Evolutionary conservation across 441 rosid genomes (phyloP), one percentile per base, ranked within the genome.

Genomic region (Syzygium syzygioides): DNA sequence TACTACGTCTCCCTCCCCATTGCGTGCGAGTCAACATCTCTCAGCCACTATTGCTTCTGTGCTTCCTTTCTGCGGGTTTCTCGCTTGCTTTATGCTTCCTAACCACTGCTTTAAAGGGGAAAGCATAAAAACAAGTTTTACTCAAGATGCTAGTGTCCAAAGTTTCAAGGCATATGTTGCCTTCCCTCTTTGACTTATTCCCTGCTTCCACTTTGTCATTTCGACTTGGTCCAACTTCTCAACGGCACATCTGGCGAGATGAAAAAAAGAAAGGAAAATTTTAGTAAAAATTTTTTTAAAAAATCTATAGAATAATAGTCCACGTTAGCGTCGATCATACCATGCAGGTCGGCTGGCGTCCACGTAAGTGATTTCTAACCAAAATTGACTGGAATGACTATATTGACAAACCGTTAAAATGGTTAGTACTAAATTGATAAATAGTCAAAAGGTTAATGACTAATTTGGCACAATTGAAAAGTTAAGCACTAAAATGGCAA

Each of bases 261-360:
- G 18, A 60, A 28, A 28, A 60, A 60, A 59, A 28, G 66, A 60
- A 60, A 13, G 28, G 0, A 60, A 26, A 28, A 60, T 28, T 11
- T 60, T 28, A 60, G 66, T 26, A 28, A 15, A 28, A 13, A n/a
- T n/a, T 15, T 60, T 0, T 41, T 41, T 1, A 9, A 1, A 57
- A 57, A 57, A 59, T 26, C 28, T 13, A 59, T 2, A 28, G 28
- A 13, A 0, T 9, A 57, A 60, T 28, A 26, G 0, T 60, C 0
- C 28, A 28, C 0, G 0, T 60, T 13, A 28, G 18, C 28, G 15
- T 2, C 0, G 6, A 2, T 3, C 8, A 5, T 12, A 28, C 9
- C 0, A 0, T 60, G 4, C 28, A 60, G 5, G 1, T 26, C 17
- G 2, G 17, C 4, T 0, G 1, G 14, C 9, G 7, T 60, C 4